Base-by-base conservation (phyloP, 1,284 basidiomycete genomes). In the Cutaneotrichosporon mucoides region DNA sequence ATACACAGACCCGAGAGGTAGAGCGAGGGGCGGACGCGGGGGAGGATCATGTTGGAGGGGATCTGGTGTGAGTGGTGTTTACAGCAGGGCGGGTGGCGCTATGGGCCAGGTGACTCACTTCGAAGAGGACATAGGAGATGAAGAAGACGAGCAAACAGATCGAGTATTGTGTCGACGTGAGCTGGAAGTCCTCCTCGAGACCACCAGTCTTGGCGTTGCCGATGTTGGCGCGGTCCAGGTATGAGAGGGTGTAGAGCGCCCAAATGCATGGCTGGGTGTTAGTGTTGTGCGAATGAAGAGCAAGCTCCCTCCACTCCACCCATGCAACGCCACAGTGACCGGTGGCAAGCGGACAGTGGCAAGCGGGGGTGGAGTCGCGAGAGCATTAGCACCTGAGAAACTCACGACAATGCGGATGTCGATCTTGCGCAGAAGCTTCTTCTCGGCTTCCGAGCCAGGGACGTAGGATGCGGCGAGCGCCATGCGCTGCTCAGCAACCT, bases 101-200 rank as follows among this genome's bases (percentile, higher is more conserved):
- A 24, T 24, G 24, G 24, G 24, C 24, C 24, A 24, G 24, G 24
- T 24, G 24, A 24, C 24, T 24, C 24, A 77, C 63, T 42, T 73
- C 70, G 45, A 73, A 72, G 12, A 71, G 11, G 11, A 70, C 67
- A 42, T 73, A 73, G 35, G 66, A 68, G 45, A 78, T 63, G 64
- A 71, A 64, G 62, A 70, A 55, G 53, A 67, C 59, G 48, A 77
- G 63, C 51, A 75, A 61, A 53, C 71, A 55, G 65, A 73, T 61
- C 1, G 73, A 76, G 65, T 78, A 78, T 53, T 78, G 71, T 34
- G 57, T 66, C n/a, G 74, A 76, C 3, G 73, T 76, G 40, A 78
- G 11, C 35, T 66, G 59, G 56, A 77, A 70, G 59, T 77, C 73
- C 10, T 55, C 51, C 45, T 67, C 61, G 44, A 69, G 63, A 10